Base-by-base conservation (phyloP, 331 rosid genomes). In the Pyrus hybrid region DNA sequence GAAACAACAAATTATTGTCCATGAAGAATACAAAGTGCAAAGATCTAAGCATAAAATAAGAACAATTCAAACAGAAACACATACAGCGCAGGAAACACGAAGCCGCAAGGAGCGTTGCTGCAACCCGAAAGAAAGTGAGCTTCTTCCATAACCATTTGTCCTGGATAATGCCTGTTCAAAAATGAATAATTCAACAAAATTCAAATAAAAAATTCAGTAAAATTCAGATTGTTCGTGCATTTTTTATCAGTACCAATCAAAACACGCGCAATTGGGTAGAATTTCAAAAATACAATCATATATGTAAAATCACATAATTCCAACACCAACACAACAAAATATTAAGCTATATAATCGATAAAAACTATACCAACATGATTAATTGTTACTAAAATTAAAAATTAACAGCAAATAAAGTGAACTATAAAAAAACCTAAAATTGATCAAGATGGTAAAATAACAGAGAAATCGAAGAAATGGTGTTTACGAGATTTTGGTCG, bases 11-110 rank as follows among this genome's bases (percentile, higher is more conserved):
- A 6, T 17, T 17, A 17, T 17, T 51, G 21, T 17, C 4, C 8
- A 37, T 71, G 32, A 5, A 51, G 43, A 41, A 58, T 45, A 29
- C 28, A 73, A 54, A 61, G 30, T 13, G 49, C 61, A 80, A 77
- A 65, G 2, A 13, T 72, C 56, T 72, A 45, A 73, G 28, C 28
- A 77, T 5, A 28, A 66, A 65, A 45, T 33, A 23, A 51, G 74
- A 6, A 7, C 58, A 49, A 4, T 41, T 2, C n/a, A 49, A 1
- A n/a, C 62, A n/a, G 14, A 17, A 30, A 13, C 26, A 83, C 93
- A 64, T 85, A 89, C 93, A n/a, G 90, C 90, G 20, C 90, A 89
- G 41, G 82, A 81, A 77, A 89, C 81, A 21, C 68, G 74, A 30
- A 89, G 87, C 60, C 65, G 69, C 60, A 68, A n/a, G 28, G 84